A percentile compares a stretch with the other conserved stretches of the same genome.
phyloP scores from a whole-genome alignment of 371 early-diverging fungal species.

The Blakeslea trispora region DNA sequence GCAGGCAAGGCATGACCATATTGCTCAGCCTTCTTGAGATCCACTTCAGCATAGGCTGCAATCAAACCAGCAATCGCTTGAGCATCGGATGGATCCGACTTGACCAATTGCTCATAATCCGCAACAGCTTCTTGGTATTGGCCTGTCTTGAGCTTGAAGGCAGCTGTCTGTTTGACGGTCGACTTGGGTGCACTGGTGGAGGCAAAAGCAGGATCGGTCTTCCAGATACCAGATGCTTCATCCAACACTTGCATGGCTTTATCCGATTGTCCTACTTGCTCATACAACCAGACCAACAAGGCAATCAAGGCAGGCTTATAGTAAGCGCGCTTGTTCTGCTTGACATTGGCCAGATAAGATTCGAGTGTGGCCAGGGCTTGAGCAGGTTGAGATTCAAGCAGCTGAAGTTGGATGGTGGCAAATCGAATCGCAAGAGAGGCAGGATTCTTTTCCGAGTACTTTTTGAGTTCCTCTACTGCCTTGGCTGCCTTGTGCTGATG shows the following conservation, averaged over 20 bases:
- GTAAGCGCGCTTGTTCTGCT: conserved; percentile 28
- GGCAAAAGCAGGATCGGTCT: conserved; percentile 27
- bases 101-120: conserved; percentile 72
- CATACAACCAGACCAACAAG: conserved; percentile 71
- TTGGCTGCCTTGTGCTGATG: conserved; percentile 56
- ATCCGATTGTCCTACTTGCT: conserved; percentile 62
- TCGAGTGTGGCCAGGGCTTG: conserved; percentile 56
- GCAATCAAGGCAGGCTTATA: conserved; percentile 70
- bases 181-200: conserved; percentile 34
- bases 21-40: conserved; percentile 69
- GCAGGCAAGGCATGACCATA: conserved; percentile 64
- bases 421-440: conserved; percentile 63
- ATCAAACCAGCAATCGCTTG: conserved; percentile 72
- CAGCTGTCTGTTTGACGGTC: conserved; percentile 68
- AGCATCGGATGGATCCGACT: conserved; percentile 66
- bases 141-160: conserved; percentile 66
- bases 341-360: conserved; percentile 37
- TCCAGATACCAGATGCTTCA: conserved; percentile 62
- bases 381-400: conserved; percentile 53
- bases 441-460: conserved; percentile 43
- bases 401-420: conserved; percentile 65
- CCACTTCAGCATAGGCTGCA: conserved; percentile 65
- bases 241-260: conserved; percentile 61
- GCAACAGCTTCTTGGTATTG: conserved; percentile 65
- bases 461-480: conserved; percentile 63